These are phyloP conservation scores for Lasiodiplodia sp. DNA, from an alignment of 2,329 filamentous ascomycete genomes.

Conservation along the genomic window DNA sequence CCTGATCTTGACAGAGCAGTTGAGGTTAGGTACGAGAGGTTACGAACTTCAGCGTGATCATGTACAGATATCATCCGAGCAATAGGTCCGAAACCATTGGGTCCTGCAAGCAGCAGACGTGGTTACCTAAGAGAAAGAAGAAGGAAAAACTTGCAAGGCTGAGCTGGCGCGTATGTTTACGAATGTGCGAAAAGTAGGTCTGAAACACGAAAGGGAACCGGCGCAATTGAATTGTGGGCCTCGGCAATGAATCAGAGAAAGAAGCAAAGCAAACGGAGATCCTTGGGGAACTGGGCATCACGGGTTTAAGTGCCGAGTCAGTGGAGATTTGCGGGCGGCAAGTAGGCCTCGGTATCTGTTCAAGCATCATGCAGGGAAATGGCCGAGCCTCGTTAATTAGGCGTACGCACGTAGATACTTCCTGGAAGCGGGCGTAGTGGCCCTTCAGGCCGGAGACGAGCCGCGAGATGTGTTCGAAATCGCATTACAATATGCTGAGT, in stretches of 20 bases:
- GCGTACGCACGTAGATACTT: not conserved
- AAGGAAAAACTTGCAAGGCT: not conserved
- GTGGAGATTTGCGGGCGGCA: constrained; percentile 9
- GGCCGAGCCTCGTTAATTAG: not conserved
- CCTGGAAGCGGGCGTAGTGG: not conserved
- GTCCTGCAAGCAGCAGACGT: no score
- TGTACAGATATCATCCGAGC: not conserved
- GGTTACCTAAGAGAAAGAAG: not conserved
- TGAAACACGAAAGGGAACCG: not conserved
- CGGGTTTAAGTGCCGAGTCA: not conserved
- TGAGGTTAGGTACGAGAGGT: not conserved
- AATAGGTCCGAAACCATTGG: not conserved
- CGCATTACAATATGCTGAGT: constrained; percentile 4
- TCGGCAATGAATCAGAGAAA: not conserved
- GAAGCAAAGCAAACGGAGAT: not conserved
- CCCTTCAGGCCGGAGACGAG: constrained; percentile 1
- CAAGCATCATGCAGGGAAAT: not conserved
- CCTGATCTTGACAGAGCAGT: not conserved
- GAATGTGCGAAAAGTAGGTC: not conserved
- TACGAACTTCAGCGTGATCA: not conserved
- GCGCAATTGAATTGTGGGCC: not conserved
- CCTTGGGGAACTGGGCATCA: not conserved
- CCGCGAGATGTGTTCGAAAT: not conserved
- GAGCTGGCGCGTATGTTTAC: not conserved
- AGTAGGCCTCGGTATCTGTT: not conserved